phyloP scores from a whole-genome alignment of 768 basidiomycete species.

The Russula olivacea region DNA sequence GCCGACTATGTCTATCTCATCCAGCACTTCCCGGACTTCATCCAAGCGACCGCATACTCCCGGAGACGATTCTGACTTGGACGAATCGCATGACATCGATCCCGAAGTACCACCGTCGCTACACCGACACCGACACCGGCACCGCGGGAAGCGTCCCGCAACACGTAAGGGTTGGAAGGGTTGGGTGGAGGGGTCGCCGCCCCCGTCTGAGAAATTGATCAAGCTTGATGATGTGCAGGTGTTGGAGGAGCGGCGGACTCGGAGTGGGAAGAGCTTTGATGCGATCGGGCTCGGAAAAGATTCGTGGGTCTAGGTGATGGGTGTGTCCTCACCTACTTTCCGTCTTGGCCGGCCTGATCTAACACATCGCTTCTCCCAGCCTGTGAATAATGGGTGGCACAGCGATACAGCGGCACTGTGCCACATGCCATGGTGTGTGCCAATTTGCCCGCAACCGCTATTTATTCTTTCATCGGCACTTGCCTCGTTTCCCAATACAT shows the following conservation, averaged over 20 bases:
- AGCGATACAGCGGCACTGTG: constrained; percentile 1
- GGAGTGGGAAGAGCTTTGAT: constrained; percentile 82
- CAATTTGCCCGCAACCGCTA: constrained; percentile 18
- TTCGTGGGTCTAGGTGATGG: constrained; percentile 61
- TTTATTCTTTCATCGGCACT: constrained; percentile 17
- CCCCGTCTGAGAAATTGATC: constrained; percentile 74
- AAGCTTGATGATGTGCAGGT: constrained; percentile 70
- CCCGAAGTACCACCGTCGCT: constrained; percentile 25
- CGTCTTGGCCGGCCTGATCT: background rate
- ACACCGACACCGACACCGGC: constrained; percentile 24
- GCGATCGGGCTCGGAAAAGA: constrained; percentile 74
- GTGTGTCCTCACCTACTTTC: background rate
- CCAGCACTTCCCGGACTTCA: constrained; percentile 67
- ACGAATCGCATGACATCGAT: constrained; percentile 27
- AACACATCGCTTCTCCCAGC: background rate
- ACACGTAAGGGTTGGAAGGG: constrained; percentile 85
- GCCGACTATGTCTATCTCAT: constrained; percentile 66
- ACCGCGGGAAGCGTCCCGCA: constrained; percentile 50
- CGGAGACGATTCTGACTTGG: constrained; percentile 42
- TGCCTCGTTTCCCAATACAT: constrained; percentile 2
- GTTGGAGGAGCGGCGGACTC: constrained; percentile 67
- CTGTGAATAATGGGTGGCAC: background rate
- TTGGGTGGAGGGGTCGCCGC: constrained; percentile 82
- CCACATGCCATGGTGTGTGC: constrained; percentile 27
- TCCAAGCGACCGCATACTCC: constrained; percentile 78